phyloP scores from a whole-genome alignment of 768 basidiomycete species.

The Termitomyces bulborhizus region DNA sequence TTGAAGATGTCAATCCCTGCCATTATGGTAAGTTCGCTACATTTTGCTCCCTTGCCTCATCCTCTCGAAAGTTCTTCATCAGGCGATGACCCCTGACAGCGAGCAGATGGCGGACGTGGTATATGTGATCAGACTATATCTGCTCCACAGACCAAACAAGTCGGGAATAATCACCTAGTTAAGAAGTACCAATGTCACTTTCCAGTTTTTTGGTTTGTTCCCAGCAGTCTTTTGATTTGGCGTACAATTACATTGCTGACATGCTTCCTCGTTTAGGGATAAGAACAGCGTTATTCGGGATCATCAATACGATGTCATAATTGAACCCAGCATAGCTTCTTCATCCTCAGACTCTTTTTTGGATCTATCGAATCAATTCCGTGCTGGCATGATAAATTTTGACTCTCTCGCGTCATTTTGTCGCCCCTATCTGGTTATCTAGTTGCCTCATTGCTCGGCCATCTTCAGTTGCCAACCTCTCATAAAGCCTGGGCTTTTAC shows the following conservation, averaged over 20 bases:
- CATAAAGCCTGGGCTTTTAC: slow-evolving; percentile 9
- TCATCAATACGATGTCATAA: slow-evolving; percentile 9
- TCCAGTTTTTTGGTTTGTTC: slow-evolving; percentile 14
- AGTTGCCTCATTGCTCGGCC: slow-evolving; percentile 2
- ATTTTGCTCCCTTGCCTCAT: not conserved
- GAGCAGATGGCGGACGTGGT: slow-evolving; percentile 13
- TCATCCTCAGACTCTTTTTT: slow-evolving; percentile 3
- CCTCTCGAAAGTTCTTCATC: not conserved
- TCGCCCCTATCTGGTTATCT: not conserved
- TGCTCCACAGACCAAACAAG: slow-evolving; percentile 6
- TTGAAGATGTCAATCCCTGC: slow-evolving; percentile 15
- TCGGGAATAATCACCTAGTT: slow-evolving; percentile 7
- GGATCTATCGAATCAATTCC: slow-evolving; percentile 7
- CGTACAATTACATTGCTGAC: not conserved
- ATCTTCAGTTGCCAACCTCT: slow-evolving; percentile 1
- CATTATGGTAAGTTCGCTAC: slow-evolving; percentile 8
- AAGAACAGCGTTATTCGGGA: slow-evolving; percentile 9
- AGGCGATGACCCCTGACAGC: slow-evolving; percentile 6
- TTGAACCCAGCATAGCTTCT: slow-evolving; percentile 1
- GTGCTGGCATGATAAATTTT: slow-evolving; percentile 5
- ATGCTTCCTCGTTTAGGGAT: slow-evolving; percentile 3
- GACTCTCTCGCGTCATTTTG: not conserved
- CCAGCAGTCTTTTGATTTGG: not conserved
- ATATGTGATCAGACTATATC: slow-evolving; percentile 6
- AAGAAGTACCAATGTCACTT: slow-evolving; percentile 1